Evolutionary conservation across 2,329 filamentous ascomycete species (phyloP), one percentile per base, ranked within the genome.

Genomic region (Celoporthe dispersa): DNA sequence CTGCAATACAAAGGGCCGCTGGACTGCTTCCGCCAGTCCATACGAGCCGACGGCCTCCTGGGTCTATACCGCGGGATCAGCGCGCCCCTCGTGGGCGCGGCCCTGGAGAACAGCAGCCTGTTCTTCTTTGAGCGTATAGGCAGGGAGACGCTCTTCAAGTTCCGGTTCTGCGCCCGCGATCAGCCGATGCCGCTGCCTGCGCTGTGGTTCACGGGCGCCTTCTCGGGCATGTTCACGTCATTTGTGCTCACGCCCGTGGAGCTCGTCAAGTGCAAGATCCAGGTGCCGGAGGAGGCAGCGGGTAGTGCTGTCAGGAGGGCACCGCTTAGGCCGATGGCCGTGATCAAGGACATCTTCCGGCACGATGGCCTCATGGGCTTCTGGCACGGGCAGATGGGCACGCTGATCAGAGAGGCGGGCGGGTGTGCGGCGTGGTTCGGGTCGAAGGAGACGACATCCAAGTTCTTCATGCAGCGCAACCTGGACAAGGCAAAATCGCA

Each of bases 231-330:
- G 53, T 92, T 97, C 76, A 97, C 96, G 0, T 97, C 94, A 0
- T 86, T 98, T 63, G 89, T 97, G 41, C 88, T 99, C 72, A 99
- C 96, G 0, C 96, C 96, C 0, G 94, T 99, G 74, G 96, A 99
- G 82, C 88, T 99, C 66, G 92, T 99, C 78, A 99, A 99, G 82
- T 99, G 96, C 87, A 97, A 96, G 81, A 97, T 99, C 83, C 96
- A 99, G 80, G 94, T 95, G 0, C 93, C 87, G 12, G 78, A 82
- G 1, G 78, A 80, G 2, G 81, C 82, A 33, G 84, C 31, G 12
- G 33, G 4, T n/a, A 12, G 83, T 31, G 65, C 28, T 16, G 79
- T 78, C 33, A 77, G 76, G 2, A 79, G 79, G 3, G 84, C 82
- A 16, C 81, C 86, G 3, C 86, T 92, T 6, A 87, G 88, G 0